Evolutionary conservation across 176 grass and related monocot genomes (phyloP), one percentile per base, ranked within the genome.

Genomic region (Oryza nivara): DNA sequence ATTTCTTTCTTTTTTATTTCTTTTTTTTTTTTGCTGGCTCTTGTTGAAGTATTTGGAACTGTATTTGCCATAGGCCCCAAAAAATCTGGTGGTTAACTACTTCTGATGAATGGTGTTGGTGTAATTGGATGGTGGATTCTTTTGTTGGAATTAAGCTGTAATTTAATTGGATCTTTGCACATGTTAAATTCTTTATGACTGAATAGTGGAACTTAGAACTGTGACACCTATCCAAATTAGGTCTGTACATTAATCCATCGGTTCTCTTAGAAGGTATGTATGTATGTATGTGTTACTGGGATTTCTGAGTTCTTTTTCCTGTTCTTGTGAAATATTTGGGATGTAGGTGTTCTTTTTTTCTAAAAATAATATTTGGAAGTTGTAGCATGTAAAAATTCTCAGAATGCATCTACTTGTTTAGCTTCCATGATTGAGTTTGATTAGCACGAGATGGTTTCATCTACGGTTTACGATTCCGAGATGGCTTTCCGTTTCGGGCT

Each of bases 141-240:
- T 87, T 87, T 79, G 80, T 79, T 75, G 5, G 11, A 79, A 80
- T 44, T 65, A 12, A 34, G 83, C 1, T 90, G 80, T 73, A 83
- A 74, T 58, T 78, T 83, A 48, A 83, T 83, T 83, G 36, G 38
- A n/a, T 73, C 72, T 41, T 19, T n/a, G 25, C 69, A 79, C n/a
- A 48, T 56, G 58, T 68, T 84, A 4, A 26, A 72, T 65, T 17
- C 3, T 36, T 44, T 73, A 25, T 17, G 32, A 19, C 36, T 70
- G 63, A 68, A 60, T 68, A 58, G 11, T 45, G 12, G 20, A 71
- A 67, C n/a, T 73, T 78, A 19, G 1, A 60, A 40, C 2, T 84
- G 17, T 58, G 40, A 2, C 9, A 19, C 32, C 45, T 43, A 72
- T 25, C 15, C 44, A 70, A 25, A 56, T 76, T 77, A 44, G 45